Conservation (phyloP, 768 basidiomycete genomes). For the Mrakia frigida region DNA sequence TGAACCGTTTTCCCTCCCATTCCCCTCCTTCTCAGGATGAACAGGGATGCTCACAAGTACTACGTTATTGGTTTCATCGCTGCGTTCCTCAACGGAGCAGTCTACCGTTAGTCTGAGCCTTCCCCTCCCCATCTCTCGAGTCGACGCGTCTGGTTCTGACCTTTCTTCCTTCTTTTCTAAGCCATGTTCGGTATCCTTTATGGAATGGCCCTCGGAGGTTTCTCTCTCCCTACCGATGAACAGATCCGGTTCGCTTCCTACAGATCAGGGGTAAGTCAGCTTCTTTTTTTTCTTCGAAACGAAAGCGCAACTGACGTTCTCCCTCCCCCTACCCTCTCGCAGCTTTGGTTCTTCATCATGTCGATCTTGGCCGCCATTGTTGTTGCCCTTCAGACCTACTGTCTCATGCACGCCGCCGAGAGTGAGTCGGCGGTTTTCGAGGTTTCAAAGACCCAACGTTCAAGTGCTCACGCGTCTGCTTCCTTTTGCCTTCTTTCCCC, state of each 20-base stretch:
- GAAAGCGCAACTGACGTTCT: too few species aligned
- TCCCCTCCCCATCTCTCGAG: neutral
- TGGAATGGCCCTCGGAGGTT: slow-evolving; percentile 27
- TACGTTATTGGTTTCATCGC: slow-evolving; percentile 36
- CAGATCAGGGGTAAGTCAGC: too few species aligned
- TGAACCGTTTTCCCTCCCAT: neutral
- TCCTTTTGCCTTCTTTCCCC: slow-evolving; percentile 49
- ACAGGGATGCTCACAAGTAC: neutral
- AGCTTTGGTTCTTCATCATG: slow-evolving; percentile 41
- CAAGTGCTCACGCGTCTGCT: neutral
- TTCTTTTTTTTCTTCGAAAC: too few species aligned
- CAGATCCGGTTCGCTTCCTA: slow-evolving; percentile 11
- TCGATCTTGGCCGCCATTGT: too few species aligned
- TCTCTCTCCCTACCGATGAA: neutral
- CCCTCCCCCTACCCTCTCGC: too few species aligned
- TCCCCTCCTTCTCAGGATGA: neutral
- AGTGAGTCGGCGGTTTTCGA: too few species aligned
- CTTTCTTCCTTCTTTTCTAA: slow-evolving; percentile 23
- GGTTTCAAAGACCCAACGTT: too few species aligned
- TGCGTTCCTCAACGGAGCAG: slow-evolving; percentile 40
- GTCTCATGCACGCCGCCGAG: too few species aligned
- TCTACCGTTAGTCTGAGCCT: slow-evolving; percentile 37
- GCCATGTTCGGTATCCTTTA: slow-evolving; percentile 35
- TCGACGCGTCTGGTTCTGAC: neutral
- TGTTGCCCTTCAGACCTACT: too few species aligned